Base-by-base conservation (phyloP, 2,329 filamentous ascomycete genomes). In the Dryadomyces sulphureus region DNA sequence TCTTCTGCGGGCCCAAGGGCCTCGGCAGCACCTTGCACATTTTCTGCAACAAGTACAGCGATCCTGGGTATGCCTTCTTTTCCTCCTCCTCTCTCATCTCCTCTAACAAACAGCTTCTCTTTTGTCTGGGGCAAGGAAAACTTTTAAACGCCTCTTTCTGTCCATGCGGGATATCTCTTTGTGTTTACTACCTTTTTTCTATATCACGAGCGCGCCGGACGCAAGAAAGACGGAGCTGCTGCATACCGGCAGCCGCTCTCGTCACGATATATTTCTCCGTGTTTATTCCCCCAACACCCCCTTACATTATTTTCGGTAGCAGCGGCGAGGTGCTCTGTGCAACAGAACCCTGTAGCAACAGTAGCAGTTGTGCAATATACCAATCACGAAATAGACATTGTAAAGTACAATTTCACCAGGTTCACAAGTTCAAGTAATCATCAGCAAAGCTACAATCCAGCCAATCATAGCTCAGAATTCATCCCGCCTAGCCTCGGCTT, bases 31-130 rank as follows among this genome's bases (percentile, higher is more conserved):
- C 77, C 49, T 63, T 92, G 59, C 85, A 92, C 57, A 73, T 87
- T 50, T 88, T 84, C 65, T 92, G 85, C 64, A 92, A 90, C 62
- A 86, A 86, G 70, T 90, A 90, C 66, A 85, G 81, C 48, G 84
- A 89, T 58, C 83, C 84, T 59, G 84, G 77, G 69, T 84, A 71
- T 69, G 78, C 27, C 7, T 34, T 27, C 56, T 57, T 41, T 57
- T 11, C 7, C 9, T 45, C 41, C 45, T 35, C 45, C 24, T 9
- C 4, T n/a, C 38, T 14, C 25, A 40, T 6, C 52, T 52, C 50
- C 59, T 62, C 40, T 43, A 25, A 17, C 22, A 24, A 19, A 9
- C 47, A 75, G 75, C 34, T 81, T 80, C 61, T 75, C 71, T 41
- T 81, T 77, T 54, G 74, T 79, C 41, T 81, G 76, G 76, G 77